Percentiles rank a stretch among this genome's conserved stretches.
These are phyloP conservation scores for Elaeagnus macrophylla DNA, from an alignment of 306 rosid genomes.

Conservation along the genomic window DNA sequence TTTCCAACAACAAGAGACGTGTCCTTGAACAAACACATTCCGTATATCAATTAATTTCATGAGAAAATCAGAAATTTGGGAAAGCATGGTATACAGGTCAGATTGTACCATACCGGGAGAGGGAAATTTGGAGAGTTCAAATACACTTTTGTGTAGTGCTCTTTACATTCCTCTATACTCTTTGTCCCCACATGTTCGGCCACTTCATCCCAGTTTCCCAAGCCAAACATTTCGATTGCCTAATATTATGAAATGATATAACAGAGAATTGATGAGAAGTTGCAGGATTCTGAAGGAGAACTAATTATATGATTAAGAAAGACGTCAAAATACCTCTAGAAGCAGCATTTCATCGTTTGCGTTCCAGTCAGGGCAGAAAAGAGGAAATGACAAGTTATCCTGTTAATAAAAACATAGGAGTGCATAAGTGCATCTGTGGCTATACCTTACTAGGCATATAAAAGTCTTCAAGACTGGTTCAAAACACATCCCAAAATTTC, in stretches of 20 bases:
- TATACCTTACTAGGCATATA: neutral
- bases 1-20: constrained; percentile 95
- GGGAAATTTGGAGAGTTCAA: constrained; percentile 79
- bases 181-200: constrained; percentile 99
- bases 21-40: constrained; percentile 48
- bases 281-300: constrained; percentile 9
- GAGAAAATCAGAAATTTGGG: constrained; percentile 8
- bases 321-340: constrained; percentile 56
- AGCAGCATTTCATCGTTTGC: constrained; percentile 96
- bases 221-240: constrained; percentile 97
- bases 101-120: constrained; percentile 65
- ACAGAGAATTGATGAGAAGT: constrained; percentile 10
- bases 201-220: constrained; percentile 96
- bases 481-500: too few species aligned
- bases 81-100: constrained; percentile 12
- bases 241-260: constrained; percentile 21
- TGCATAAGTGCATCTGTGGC: constrained; percentile 13
- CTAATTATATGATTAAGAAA: constrained; percentile 13
- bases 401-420: constrained; percentile 27
- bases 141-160: constrained; percentile 70
- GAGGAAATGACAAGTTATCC: constrained; percentile 92
- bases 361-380: constrained; percentile 92
- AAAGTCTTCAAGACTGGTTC: too few species aligned
- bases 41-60: constrained; percentile 22
- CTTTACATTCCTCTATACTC: constrained; percentile 83